phyloP scores from a whole-genome alignment of 73 alveolate species.

The Durusdinium trenchii region DNA sequence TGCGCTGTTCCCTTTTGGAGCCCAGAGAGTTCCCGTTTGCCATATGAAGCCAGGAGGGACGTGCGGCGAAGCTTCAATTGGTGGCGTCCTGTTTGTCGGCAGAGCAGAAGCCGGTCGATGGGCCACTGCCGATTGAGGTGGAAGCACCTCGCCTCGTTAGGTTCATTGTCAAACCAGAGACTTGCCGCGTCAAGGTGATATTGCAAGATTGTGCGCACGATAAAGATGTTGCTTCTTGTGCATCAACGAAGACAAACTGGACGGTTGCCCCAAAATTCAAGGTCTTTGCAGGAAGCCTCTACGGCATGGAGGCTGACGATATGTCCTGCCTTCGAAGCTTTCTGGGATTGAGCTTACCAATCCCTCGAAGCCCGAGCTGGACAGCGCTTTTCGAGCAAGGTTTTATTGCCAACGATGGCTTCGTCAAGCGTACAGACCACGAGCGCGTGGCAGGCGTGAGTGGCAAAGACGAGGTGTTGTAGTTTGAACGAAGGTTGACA shows the following conservation, averaged over 20 bases:
- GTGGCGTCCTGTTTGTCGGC: constrained; percentile 10
- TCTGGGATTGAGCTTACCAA: constrained; percentile 30
- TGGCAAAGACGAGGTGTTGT: too few relatives aligned
- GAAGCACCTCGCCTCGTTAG: not conserved
- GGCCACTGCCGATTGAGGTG: constrained; percentile 19
- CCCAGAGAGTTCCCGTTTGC: not conserved
- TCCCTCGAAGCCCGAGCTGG: not conserved
- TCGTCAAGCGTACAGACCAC: not conserved
- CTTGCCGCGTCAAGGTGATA: not conserved
- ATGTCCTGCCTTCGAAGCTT: not conserved
- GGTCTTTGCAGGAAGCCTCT: constrained; percentile 39
- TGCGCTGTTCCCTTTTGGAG: not conserved
- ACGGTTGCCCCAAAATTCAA: not conserved
- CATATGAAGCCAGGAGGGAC: not conserved
- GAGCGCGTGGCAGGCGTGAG: constrained; percentile 1
- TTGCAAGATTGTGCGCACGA: not conserved
- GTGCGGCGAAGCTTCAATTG: not conserved
- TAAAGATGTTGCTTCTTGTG: not conserved
- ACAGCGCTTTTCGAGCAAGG: not conserved
- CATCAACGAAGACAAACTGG: too few relatives aligned
- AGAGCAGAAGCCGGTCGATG: not conserved
- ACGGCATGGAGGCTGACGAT: not conserved
- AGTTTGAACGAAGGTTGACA: too few relatives aligned
- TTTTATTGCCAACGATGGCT: constrained; percentile 6
- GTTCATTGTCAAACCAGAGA: not conserved